Evolutionary conservation across 1,284 basidiomycete genomes (phyloP).

Genomic region (Vanrija humicola): DNA sequence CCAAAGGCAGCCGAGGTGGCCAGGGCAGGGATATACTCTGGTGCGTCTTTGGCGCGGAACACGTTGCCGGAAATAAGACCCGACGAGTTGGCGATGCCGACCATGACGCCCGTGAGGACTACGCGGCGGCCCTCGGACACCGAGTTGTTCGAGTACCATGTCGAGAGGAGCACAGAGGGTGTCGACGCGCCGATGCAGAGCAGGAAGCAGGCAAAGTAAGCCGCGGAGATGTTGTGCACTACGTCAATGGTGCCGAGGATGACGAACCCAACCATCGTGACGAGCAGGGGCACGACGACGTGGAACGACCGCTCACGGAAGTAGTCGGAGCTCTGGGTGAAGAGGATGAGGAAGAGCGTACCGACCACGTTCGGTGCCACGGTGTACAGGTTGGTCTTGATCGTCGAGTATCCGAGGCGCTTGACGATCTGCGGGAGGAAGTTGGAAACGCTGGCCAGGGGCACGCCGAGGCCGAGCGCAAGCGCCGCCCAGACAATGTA

Average conservation of each 20-base stretch:
- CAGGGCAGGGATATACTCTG: slow-evolving; percentile 16
- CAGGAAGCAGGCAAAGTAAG: slow-evolving; percentile 30
- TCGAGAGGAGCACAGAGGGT: slow-evolving; percentile 24
- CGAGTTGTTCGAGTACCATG: slow-evolving; percentile 27
- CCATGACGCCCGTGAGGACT: slow-evolving; percentile 21
- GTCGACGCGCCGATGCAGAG: slow-evolving; percentile 27
- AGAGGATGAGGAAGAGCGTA: slow-evolving; percentile 14
- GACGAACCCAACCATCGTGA: slow-evolving; percentile 35
- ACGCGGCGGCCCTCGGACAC: slow-evolving; percentile 22
- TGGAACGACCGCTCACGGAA: slow-evolving; percentile 23
- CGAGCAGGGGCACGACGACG: slow-evolving; percentile 17
- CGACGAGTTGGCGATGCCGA: slow-evolving; percentile 18
- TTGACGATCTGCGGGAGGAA: slow-evolving; percentile 40
- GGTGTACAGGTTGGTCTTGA: slow-evolving; percentile 35
- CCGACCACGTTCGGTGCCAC: slow-evolving; percentile 27
- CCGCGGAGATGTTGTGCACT: slow-evolving; percentile 43
- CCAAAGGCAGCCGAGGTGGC: slow-evolving; percentile 15
- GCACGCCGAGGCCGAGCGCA: slow-evolving; percentile 54
- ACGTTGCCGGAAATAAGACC: slow-evolving; percentile 22
- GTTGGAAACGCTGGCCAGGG: slow-evolving; percentile 55
- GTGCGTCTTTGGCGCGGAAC: slow-evolving; percentile 14
- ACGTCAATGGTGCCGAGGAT: slow-evolving; percentile 23
- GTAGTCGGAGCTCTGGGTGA: slow-evolving; percentile 12
- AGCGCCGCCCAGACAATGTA: slow-evolving; percentile 55
- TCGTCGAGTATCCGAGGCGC: slow-evolving; percentile 22